Evolutionary conservation across 148 eudicot genomes (phyloP).

Genomic region (Pouteria glomerata): DNA sequence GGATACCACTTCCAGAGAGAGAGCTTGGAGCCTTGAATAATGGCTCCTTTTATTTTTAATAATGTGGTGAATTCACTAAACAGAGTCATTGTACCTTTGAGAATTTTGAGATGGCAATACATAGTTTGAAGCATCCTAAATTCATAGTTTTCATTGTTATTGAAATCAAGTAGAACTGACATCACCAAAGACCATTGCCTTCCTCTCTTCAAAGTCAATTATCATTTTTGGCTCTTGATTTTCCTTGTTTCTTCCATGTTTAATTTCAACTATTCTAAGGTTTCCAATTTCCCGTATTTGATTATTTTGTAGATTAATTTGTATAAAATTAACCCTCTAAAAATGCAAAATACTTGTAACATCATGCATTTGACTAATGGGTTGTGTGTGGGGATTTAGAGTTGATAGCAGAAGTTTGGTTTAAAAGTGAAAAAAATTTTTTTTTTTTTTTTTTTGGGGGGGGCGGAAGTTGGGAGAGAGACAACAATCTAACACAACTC

Average conservation of each 20-base stretch:
- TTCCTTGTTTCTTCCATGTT: not conserved
- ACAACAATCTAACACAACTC: not conserved
- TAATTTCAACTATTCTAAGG: not conserved
- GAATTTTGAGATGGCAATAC: too few species aligned
- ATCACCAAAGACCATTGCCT: not conserved
- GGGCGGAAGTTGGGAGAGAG: too few species aligned
- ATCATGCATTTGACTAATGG: not conserved
- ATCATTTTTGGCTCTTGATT: not conserved
- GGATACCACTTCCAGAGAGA: too few species aligned
- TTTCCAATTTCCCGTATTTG: not conserved
- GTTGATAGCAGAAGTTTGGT: not conserved
- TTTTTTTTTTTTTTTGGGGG: too few species aligned
- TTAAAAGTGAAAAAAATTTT: too few species aligned
- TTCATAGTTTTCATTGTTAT: too few species aligned
- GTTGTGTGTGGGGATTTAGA: not conserved
- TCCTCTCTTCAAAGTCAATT: not conserved
- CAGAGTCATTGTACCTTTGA: too few species aligned
- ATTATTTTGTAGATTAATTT: not conserved
- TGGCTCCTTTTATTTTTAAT: too few species aligned
- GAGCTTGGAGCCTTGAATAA: too few species aligned
- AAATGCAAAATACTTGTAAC: not conserved
- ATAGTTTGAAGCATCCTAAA: too few species aligned
- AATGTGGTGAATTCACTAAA: too few species aligned
- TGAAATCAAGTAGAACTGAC: too few species aligned
- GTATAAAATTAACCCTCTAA: not conserved